phyloP scores from a whole-genome alignment of 495 filamentous ascomycete genomes.

The Saxophila tyrrhenica region DNA sequence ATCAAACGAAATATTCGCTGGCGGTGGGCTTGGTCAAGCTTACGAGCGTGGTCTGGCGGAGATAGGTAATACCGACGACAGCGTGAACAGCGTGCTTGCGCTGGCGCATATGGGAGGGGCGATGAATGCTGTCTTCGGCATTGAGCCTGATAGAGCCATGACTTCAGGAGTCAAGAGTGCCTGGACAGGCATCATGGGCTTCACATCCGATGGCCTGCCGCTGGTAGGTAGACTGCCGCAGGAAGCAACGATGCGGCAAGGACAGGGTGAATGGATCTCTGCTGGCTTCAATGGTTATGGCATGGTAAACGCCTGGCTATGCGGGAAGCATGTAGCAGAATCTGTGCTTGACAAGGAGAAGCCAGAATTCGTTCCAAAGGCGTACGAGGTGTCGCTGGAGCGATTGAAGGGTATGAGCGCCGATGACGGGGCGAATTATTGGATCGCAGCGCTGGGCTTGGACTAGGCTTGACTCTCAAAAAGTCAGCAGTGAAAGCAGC shows the following conservation, averaged over 20 bases:
- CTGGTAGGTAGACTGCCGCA: slow-evolving; percentile 35
- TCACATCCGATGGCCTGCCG: slow-evolving; percentile 36
- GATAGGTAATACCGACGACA: slow-evolving; percentile 21
- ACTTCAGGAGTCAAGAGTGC: slow-evolving; percentile 5
- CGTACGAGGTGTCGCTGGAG: background rate
- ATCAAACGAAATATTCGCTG: background rate
- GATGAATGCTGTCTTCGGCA: background rate
- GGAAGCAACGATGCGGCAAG: slow-evolving; percentile 19
- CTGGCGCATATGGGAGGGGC: background rate
- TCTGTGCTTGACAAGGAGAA: background rate
- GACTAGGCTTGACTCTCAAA: no score
- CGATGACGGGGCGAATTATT: background rate
- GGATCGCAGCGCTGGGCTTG: background rate
- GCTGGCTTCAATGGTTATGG: slow-evolving; percentile 12
- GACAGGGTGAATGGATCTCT: slow-evolving; percentile 5
- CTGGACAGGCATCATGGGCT: slow-evolving; percentile 39
- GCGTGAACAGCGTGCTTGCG: slow-evolving; percentile 16
- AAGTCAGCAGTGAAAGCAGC: no score
- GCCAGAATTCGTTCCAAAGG: background rate
- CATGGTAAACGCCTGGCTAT: slow-evolving; percentile 1
- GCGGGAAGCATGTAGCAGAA: background rate
- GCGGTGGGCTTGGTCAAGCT: slow-evolving; percentile 18
- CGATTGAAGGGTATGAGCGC: background rate
- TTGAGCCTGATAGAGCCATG: background rate
- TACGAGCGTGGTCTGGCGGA: background rate